Conservation (phyloP, 2,329 filamentous ascomycete genomes). For the Penicillium concentricum region DNA sequence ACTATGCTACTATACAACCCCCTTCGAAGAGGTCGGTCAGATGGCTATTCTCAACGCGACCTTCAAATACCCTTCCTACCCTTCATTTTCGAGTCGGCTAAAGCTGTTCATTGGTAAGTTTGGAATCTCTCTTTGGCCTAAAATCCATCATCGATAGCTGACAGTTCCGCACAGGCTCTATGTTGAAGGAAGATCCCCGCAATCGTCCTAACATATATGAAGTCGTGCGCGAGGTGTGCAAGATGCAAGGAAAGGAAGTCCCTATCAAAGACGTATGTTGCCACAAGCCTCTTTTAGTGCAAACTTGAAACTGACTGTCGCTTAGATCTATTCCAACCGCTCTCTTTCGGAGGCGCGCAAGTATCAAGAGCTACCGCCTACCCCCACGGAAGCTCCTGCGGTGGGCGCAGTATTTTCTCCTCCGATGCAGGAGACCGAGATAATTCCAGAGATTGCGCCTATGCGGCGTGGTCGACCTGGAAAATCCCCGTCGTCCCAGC, state of each 20-base stretch:
- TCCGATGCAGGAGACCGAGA: constrained; percentile 66
- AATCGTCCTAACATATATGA: constrained; percentile 90
- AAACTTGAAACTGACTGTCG: constrained; percentile 12
- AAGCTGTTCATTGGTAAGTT: constrained; percentile 83
- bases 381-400: constrained; percentile 57
- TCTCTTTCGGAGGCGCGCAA: constrained; percentile 63
- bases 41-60: constrained; percentile 95
- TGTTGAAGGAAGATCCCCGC: constrained; percentile 81
- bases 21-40: constrained; percentile 96
- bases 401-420: constrained; percentile 81
- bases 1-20: constrained; percentile 97
- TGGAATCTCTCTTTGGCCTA: not conserved
- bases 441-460: constrained; percentile 83
- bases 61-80: constrained; percentile 87
- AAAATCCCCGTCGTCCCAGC: constrained; percentile 46
- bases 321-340: constrained; percentile 67
- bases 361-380: constrained; percentile 59
- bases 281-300: not conserved
- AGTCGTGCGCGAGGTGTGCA: constrained; percentile 79
- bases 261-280: constrained; percentile 81
- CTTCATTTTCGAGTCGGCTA: constrained; percentile 81
- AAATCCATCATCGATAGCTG: constrained; percentile 13
- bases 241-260: constrained; percentile 81
- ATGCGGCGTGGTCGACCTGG: constrained; percentile 85
- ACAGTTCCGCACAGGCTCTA: constrained; percentile 61